Evolutionary conservation across 2,329 filamentous ascomycete genomes (phyloP).

Genomic region (Monosporascus sp.): DNA sequence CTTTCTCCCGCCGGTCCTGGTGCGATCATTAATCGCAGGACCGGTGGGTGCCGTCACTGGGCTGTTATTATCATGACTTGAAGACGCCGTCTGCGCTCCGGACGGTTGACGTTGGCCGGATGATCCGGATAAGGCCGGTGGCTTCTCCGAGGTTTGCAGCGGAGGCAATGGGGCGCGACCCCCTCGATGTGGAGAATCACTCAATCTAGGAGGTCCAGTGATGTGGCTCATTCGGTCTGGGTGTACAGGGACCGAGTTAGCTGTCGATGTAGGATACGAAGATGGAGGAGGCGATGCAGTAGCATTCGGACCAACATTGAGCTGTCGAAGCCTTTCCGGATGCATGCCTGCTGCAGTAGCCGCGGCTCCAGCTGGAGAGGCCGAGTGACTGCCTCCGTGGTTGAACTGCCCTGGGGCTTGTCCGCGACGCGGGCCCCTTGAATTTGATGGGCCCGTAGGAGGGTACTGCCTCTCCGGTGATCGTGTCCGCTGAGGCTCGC

Average conservation of each 20-base stretch:
- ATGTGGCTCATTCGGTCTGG: conserved; percentile 40
- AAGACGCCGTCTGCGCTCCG: conserved; percentile 11
- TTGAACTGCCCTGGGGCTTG: conserved; percentile 24
- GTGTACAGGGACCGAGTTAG: conserved; percentile 27
- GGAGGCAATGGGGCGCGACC: conserved; percentile 23
- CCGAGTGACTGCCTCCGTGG: conserved; percentile 15
- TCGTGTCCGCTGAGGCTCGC: conserved; percentile 31
- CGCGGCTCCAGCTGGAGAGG: conserved; percentile 15
- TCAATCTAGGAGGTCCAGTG: conserved; percentile 13
- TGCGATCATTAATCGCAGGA: conserved; percentile 28
- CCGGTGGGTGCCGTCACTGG: conserved; percentile 27
- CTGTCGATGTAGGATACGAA: conserved; percentile 16
- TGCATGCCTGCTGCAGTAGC: conserved; percentile 23
- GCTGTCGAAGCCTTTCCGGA: conserved; percentile 25
- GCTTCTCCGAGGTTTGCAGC: conserved; percentile 28
- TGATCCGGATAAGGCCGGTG: conserved; percentile 20
- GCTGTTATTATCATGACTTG: conserved; percentile 19
- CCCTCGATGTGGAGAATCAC: conserved; percentile 18
- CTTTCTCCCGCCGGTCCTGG: conserved; percentile 38
- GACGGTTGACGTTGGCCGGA: conserved; percentile 21
- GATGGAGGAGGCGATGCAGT: conserved; percentile 15
- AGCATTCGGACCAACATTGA: conserved; percentile 13
- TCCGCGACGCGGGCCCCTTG: conserved; percentile 38
- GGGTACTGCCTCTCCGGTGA: conserved; percentile 45
- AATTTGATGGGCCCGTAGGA: conserved; percentile 49